Evolutionary conservation across 2,329 filamentous ascomycete species (phyloP), one percentile per base, ranked within the genome.

Genomic region (Chaetomiaceae sp.): DNA sequence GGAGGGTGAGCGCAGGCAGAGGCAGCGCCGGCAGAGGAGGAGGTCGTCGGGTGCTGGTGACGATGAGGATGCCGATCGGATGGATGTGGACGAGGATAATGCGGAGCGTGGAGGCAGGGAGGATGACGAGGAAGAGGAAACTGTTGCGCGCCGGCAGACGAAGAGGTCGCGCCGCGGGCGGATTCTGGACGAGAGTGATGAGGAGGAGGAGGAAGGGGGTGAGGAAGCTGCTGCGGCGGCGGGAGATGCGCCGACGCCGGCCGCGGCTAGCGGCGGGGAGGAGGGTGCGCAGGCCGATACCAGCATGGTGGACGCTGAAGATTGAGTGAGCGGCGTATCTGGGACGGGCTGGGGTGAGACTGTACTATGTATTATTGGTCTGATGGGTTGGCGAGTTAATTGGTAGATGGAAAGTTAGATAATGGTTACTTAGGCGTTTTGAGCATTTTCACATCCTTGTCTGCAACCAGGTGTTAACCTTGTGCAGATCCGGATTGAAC

Each of bases 171-270:
- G 79, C 33, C 71, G 79, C 39, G 78, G 76, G 19, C 71, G 78
- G 33, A 75, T 82, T 25, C 66, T 82, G 48, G 71, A 73, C 36
- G 78, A 81, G 49, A 79, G 76, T 47, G 79, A 82, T 45, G 79
- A 81, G 45, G 78, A 78, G 6, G 77, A 79, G 4, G 70, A 66
- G 1, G 69, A 65, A 23, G 69, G 55, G 27, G 45, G 27, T n/a
- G 53, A n/a, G n/a, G n/a, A 19, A 11, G 47, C 31, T 23, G 45
- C 39, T 17, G 44, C 31, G 14, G 47, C n/a, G 29, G 47, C 5
- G 3, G 45, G 40, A 3, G 47, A 33, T 43, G 53, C 47, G 25
- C 42, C 49, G 5, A 54, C 50, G 3, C 47, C 47, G 25, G 58
- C 33, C 19, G 44, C 47, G 34, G 52, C 23, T 2, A 54, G 51